phyloP scores from a whole-genome alignment of 2,329 filamentous ascomycete genomes.

The Dothideomycetidae sp. region DNA sequence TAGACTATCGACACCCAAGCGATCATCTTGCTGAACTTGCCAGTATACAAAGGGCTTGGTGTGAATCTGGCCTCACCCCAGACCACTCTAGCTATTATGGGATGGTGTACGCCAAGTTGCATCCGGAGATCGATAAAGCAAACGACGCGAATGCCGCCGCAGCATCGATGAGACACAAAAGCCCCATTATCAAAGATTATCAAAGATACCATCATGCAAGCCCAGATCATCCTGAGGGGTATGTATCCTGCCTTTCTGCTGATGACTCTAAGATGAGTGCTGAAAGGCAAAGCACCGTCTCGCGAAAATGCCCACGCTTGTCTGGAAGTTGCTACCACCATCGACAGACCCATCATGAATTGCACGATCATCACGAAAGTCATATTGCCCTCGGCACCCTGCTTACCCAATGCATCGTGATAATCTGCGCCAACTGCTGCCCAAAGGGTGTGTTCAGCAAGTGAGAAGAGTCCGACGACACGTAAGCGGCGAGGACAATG shows the following conservation, averaged over 20 bases:
- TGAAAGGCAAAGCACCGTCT: conserved; percentile 26
- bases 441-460: conserved; percentile 38
- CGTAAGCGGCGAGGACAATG: conserved; percentile 44
- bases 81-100: conserved; percentile 43
- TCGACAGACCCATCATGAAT: conserved; percentile 46
- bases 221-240: conserved; percentile 43
- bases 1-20: conserved; percentile 41
- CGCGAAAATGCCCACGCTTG: conserved; percentile 39
- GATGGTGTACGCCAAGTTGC: conserved; percentile 41
- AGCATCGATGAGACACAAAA: conserved; percentile 42
- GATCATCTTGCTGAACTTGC: conserved; percentile 37
- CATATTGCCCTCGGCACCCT: conserved; percentile 45
- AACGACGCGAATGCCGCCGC: conserved; percentile 47
- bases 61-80: conserved; percentile 45
- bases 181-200: conserved; percentile 44
- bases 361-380: conserved; percentile 45
- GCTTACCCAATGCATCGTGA: conserved; percentile 45
- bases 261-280: conserved; percentile 41
- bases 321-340: conserved; percentile 44
- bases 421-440: conserved; percentile 50
- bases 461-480: conserved; percentile 37
- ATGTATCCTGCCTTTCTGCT: conserved; percentile 42
- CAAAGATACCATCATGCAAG: conserved; percentile 36
- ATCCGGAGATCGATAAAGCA: conserved; percentile 47
- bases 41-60: conserved; percentile 47